Evolutionary conservation across 2,329 filamentous ascomycete genomes (phyloP).

Genomic region (Graphiopsis chlorocephala): DNA sequence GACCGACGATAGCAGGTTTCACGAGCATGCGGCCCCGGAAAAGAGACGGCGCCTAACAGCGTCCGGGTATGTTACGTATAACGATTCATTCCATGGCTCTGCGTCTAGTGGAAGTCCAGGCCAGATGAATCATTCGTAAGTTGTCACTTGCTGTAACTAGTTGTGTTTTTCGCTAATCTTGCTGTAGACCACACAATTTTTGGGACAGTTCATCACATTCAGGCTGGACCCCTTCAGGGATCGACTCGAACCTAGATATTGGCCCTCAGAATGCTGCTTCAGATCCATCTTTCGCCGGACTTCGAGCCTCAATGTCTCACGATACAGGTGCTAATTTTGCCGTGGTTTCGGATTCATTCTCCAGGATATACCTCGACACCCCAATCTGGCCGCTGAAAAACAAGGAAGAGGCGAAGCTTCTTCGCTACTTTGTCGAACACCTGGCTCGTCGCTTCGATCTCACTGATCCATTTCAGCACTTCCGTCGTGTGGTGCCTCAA

Average conservation of each 20-base stretch:
- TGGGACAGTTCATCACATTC: slow-evolving; percentile 21
- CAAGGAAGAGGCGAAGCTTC: slow-evolving; percentile 31
- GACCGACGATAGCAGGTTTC: slow-evolving; percentile 3
- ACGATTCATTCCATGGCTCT: slow-evolving; percentile 7
- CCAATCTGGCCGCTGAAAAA: slow-evolving; percentile 32
- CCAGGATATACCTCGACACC: slow-evolving; percentile 30
- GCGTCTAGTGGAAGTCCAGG: neutral
- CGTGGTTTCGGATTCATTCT: slow-evolving; percentile 22
- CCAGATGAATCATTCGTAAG: neutral
- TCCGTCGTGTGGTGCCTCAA: slow-evolving; percentile 54
- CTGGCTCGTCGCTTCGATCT: slow-evolving; percentile 33
- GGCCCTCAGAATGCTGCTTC: slow-evolving; percentile 14
- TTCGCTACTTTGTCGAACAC: slow-evolving; percentile 34
- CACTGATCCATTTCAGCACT: slow-evolving; percentile 43
- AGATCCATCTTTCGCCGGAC: slow-evolving; percentile 17
- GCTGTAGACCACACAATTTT: slow-evolving; percentile 19
- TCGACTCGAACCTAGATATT: slow-evolving; percentile 6
- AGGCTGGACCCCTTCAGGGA: slow-evolving; percentile 23
- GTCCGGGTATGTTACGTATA: slow-evolving; percentile 5
- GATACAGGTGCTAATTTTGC: slow-evolving; percentile 12
- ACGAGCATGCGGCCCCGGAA: slow-evolving; percentile 8
- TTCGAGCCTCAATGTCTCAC: slow-evolving; percentile 23
- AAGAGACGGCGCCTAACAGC: slow-evolving; percentile 10
- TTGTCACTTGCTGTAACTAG: neutral
- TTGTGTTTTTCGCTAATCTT: neutral